Evolutionary conservation across 2,329 filamentous ascomycete species (phyloP).

Genomic region (Claviceps purpurea): DNA sequence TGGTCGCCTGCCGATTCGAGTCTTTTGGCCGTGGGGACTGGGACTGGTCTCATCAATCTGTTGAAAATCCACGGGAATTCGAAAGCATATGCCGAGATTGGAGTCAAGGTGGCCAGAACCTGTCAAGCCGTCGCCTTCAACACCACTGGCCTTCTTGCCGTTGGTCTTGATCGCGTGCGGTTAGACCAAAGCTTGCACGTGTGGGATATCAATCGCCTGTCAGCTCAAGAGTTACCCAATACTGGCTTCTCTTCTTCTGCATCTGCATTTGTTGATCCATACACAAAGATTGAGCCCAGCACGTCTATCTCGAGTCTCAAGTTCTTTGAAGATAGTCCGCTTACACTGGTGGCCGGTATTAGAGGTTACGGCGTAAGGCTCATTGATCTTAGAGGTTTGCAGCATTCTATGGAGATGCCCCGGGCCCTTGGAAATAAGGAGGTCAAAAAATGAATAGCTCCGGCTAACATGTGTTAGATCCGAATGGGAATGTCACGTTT

Average conservation of each 20-base stretch:
- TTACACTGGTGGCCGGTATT: constrained; percentile 62
- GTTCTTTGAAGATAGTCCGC: constrained; percentile 66
- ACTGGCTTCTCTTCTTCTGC: constrained; percentile 37
- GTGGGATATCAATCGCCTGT: constrained; percentile 59
- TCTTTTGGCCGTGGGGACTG: constrained; percentile 62
- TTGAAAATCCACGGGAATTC: constrained; percentile 59
- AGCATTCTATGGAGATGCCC: not conserved
- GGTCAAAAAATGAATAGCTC: not conserved
- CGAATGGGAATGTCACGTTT: constrained; percentile 42
- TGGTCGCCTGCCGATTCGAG: constrained; percentile 51
- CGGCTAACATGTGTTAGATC: constrained; percentile 22
- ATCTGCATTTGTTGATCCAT: constrained; percentile 40
- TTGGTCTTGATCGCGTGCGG: constrained; percentile 66
- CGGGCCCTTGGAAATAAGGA: not conserved
- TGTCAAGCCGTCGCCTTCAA: constrained; percentile 77
- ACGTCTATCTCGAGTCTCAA: constrained; percentile 72
- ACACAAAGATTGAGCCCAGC: constrained; percentile 46
- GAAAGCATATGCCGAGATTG: constrained; percentile 51
- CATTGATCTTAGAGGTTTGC: constrained; percentile 62
- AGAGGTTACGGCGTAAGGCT: constrained; percentile 62
- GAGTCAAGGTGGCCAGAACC: constrained; percentile 60
- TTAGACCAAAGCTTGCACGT: constrained; percentile 75
- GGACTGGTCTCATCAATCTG: constrained; percentile 62
- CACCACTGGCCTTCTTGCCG: constrained; percentile 56
- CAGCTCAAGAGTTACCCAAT: constrained; percentile 30